Evolutionary conservation across 176 grass and related monocot genomes (phyloP).

Genomic region (Calamus simplicifolius): DNA sequence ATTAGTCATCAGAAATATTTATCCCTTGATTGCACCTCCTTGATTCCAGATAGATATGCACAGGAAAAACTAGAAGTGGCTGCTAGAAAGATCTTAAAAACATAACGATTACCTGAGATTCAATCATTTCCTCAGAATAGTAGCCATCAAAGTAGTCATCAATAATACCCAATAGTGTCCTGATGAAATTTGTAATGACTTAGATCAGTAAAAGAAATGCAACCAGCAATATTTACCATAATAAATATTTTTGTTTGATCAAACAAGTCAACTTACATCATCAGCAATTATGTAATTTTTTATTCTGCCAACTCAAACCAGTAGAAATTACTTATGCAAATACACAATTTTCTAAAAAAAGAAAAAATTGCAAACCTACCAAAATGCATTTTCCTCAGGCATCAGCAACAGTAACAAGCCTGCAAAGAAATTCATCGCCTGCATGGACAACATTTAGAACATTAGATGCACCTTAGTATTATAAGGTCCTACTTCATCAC

Average conservation of each 20-base stretch:
- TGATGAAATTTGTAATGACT: constrained; percentile 24
- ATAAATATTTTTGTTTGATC: too few species aligned
- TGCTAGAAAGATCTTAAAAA: too few species aligned
- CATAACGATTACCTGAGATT: constrained; percentile 73
- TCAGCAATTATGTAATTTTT: too few species aligned
- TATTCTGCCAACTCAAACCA: too few species aligned
- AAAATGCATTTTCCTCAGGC: constrained; percentile 99
- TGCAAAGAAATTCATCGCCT: constrained; percentile 99
- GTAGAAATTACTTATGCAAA: too few species aligned
- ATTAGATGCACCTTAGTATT: background rate
- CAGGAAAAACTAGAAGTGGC: too few species aligned
- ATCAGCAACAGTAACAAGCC: constrained; percentile 91
- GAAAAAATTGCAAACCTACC: constrained; percentile 35
- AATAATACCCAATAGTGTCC: constrained; percentile 80
- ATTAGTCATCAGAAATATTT: background rate
- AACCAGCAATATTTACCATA: too few species aligned
- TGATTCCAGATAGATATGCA: constrained; percentile 8
- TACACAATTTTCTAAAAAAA: background rate
- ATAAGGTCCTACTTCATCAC: background rate
- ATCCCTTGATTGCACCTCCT: background rate
- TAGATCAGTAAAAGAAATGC: background rate
- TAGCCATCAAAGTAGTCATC: constrained; percentile 98
- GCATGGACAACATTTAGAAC: constrained; percentile 18
- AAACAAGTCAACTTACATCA: too few species aligned
- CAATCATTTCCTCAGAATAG: constrained; percentile 99